These are phyloP conservation scores for Pseudevernia furfuracea DNA, from an alignment of 495 filamentous ascomycete genomes.

Conservation along the genomic window DNA sequence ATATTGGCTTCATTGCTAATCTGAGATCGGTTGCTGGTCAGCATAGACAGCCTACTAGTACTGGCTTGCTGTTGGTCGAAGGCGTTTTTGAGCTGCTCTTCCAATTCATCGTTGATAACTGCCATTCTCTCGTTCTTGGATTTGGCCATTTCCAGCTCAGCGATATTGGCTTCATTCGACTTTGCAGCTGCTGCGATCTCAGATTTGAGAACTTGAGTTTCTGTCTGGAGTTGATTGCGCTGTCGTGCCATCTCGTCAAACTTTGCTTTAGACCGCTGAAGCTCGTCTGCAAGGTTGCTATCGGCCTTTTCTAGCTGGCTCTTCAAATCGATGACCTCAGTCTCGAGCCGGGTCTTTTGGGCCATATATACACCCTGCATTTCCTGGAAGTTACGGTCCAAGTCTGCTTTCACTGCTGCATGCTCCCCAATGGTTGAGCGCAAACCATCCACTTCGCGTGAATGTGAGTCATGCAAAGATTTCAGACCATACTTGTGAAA, in stretches of 20 bases:
- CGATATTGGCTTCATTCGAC: conserved; percentile 62
- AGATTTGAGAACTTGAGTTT: conserved; percentile 50
- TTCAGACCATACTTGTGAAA: conserved; percentile 48
- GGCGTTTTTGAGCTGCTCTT: conserved; percentile 91
- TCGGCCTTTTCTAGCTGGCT: conserved; percentile 31
- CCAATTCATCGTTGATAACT: conserved; percentile 85
- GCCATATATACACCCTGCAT: conserved; percentile 44
- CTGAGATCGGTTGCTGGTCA: conserved; percentile 50
- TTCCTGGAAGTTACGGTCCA: conserved; percentile 49
- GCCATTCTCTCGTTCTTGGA: conserved; percentile 75
- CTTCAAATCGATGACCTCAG: conserved; percentile 30
- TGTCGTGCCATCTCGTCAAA: conserved; percentile 37
- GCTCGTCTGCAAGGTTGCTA: conserved; percentile 34
- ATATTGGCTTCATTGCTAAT: conserved; percentile 43
- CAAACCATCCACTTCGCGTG: conserved; percentile 44
- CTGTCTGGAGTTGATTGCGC: conserved; percentile 44
- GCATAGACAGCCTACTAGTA: conserved; percentile 67
- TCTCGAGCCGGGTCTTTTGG: conserved; percentile 30
- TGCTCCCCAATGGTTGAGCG: conserved; percentile 29
- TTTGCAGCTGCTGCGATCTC: conserved; percentile 63
- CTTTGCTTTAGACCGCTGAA: conserved; percentile 36
- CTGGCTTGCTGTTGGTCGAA: conserved; percentile 82
- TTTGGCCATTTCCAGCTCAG: conserved; percentile 49
- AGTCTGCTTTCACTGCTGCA: conserved; percentile 16
- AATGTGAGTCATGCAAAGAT: conserved; percentile 47